Conservation (phyloP, 1,284 basidiomycete species). For the Sporisorium iseilematis-ciliati region DNA sequence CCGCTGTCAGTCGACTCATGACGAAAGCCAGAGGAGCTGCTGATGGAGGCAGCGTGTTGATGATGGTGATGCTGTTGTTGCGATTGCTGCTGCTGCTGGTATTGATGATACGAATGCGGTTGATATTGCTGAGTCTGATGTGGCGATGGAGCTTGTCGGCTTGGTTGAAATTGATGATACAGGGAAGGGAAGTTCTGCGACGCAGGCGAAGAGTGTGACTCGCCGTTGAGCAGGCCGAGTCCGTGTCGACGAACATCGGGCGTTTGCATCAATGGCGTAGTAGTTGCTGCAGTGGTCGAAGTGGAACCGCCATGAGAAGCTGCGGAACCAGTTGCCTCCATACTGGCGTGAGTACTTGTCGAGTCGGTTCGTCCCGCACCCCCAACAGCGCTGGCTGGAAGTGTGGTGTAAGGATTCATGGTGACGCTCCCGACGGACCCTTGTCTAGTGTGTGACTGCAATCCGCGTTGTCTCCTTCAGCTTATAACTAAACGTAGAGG, state of each 20-base stretch:
- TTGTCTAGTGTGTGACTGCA: background rate
- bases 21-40: constrained; percentile 31
- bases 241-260: constrained; percentile 29
- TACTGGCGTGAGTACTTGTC: constrained; percentile 26
- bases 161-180: constrained; percentile 25
- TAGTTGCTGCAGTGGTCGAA: constrained; percentile 16
- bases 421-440: background rate
- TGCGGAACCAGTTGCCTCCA: constrained; percentile 17
- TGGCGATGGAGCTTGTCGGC: constrained; percentile 14
- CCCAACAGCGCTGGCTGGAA: constrained; percentile 10
- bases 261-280: constrained; percentile 10
- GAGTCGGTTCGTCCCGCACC: constrained; percentile 19
- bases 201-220: constrained; percentile 20
- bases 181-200: constrained; percentile 20
- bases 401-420: constrained; percentile 10
- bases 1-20: constrained; percentile 35
- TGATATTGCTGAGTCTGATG: constrained; percentile 15
- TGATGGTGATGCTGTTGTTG: constrained; percentile 15
- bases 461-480: background rate
- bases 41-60: constrained; percentile 31
- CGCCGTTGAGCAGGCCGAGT: constrained; percentile 30
- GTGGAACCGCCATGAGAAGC: constrained; percentile 11
- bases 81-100: constrained; percentile 18
- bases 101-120: constrained; percentile 13
- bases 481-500: background rate